These are phyloP conservation scores for Athelia sp. DNA, from an alignment of 1,284 basidiomycete genomes.

Conservation along the genomic window DNA sequence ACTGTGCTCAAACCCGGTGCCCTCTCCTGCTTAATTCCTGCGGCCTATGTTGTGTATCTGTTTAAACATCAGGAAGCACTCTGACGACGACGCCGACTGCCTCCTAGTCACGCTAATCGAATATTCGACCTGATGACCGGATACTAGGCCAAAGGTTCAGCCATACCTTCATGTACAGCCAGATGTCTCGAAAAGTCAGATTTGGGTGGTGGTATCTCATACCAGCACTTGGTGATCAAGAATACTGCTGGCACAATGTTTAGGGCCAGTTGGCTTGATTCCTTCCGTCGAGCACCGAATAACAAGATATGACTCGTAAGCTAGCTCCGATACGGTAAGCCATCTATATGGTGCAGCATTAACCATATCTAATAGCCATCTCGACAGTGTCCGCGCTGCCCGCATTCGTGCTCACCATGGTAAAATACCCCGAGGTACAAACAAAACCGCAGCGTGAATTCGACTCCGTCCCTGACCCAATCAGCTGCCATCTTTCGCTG, in stretches of 20 bases:
- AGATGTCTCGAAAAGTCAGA: neutral
- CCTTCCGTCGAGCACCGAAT: no score
- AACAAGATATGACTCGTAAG: no score
- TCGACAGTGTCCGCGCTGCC: slow-evolving; percentile 4
- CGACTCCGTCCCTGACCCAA: slow-evolving; percentile 13
- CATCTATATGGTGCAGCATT: no score
- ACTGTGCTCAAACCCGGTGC: no score
- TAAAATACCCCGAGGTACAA: slow-evolving; percentile 17
- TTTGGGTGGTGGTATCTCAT: neutral
- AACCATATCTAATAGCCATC: neutral
- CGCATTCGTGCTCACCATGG: slow-evolving; percentile 17
- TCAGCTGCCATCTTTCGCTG: slow-evolving; percentile 13
- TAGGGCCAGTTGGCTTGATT: neutral
- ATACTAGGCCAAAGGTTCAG: neutral
- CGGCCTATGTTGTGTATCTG: no score
- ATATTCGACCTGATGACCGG: no score
- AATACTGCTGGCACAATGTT: neutral
- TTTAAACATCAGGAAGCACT: no score
- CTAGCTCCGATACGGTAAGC: no score
- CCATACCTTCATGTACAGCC: neutral
- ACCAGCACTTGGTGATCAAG: neutral
- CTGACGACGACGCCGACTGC: no score
- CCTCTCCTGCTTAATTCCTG: no score
- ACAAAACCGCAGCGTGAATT: slow-evolving; percentile 18
- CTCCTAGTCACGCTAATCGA: no score